Evolutionary conservation across 2,329 filamentous ascomycete species (phyloP).

Genomic region (Epichloe uncinata): DNA sequence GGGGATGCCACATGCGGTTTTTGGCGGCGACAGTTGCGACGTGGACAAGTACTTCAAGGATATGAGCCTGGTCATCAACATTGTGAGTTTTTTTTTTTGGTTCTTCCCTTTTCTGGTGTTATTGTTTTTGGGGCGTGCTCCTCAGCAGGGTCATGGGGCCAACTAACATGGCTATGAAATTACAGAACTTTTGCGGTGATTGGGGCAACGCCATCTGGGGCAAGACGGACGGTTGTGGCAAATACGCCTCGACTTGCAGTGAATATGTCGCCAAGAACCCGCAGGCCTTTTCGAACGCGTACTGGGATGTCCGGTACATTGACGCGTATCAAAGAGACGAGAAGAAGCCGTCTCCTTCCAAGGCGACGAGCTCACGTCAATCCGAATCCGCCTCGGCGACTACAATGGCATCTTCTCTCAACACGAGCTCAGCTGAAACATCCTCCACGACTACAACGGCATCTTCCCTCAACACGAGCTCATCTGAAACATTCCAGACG

Average conservation of each 20-base stretch:
- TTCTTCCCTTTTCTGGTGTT: background rate
- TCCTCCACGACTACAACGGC: background rate
- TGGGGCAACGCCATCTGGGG: slow-evolving; percentile 46
- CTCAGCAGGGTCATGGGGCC: no score
- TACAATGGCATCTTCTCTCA: no score
- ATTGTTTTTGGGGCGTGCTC: background rate
- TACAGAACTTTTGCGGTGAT: slow-evolving; percentile 60
- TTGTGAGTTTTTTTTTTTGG: slow-evolving; percentile 21
- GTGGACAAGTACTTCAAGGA: slow-evolving; percentile 52
- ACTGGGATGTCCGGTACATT: slow-evolving; percentile 43
- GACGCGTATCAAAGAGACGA: slow-evolving; percentile 27
- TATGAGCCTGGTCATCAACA: slow-evolving; percentile 62
- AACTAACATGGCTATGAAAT: background rate
- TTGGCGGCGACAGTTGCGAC: slow-evolving; percentile 51
- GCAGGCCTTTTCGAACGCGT: slow-evolving; percentile 25
- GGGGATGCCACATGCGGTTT: slow-evolving; percentile 58
- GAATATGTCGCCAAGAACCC: slow-evolving; percentile 35
- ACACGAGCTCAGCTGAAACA: background rate
- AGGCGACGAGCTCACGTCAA: background rate
- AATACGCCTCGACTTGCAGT: slow-evolving; percentile 29
- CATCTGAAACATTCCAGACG: background rate
- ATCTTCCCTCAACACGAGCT: background rate
- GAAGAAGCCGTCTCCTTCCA: background rate
- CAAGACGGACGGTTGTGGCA: slow-evolving; percentile 23
- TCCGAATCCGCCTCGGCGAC: background rate